Evolutionary conservation across 148 eudicot genomes (phyloP), one percentile per base, ranked within the genome.

Genomic region (Chenopodium formosanum): DNA sequence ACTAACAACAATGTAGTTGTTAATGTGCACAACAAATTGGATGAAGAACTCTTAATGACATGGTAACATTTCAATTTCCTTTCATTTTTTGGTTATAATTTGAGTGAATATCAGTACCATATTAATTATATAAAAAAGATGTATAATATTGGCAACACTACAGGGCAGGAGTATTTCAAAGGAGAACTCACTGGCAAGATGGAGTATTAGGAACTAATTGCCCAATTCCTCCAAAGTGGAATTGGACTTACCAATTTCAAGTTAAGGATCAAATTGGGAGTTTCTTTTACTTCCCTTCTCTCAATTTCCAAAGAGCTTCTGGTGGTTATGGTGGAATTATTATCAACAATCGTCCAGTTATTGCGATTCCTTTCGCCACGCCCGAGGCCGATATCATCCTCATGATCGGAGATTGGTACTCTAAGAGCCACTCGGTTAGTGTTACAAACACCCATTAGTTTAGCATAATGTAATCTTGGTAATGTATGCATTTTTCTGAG

Each of bases 201-300:
- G 99, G 99, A 20, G 88, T 97, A 2, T 88, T 90, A 5, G 99
- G 98, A 34, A 97, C 99, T 34, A 97, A 90, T 70, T 97, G 99
- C 73, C 98, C 99, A 48, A 97, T 97, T 83, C 99, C 98, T 70
- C 88, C 99, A 65, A 97, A 90, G 89, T 94, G 98, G 98, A 95
- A 93, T 58, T 95, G 97, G 97, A 95, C 98, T 80, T 95, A 95
- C 83, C 80, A 93, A 6, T 96, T 96, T 80, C 99, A 96, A 83
- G 98, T 94, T 22, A 96, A 96, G 88, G 99, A 97, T 81, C 99
- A 97, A 81, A 90, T 97, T 83, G 99, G 99, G 31, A 97, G 99
- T 84, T 97, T 88, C 90, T 94, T 88, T 81, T 97, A 97, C 89
- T 94, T 91, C 87, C 99, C 99, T 7, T 92, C 99, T 2, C 87